Evolutionary conservation across 2,329 filamentous ascomycete genomes (phyloP).

Genomic region (Colletotrichum truncatum): DNA sequence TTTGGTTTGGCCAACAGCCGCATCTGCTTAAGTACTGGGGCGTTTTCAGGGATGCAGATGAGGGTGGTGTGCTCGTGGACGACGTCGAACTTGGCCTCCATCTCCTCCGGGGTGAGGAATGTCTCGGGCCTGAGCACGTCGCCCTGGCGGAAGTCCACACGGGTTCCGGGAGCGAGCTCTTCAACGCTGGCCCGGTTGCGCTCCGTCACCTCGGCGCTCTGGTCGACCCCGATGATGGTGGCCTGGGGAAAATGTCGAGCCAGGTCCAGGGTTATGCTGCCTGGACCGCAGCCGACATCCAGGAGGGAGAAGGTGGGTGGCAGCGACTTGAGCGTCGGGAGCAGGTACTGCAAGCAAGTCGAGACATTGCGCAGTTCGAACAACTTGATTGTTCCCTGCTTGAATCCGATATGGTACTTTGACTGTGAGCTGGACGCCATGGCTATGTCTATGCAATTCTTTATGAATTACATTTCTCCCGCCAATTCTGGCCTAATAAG

Average conservation of each 20-base stretch:
- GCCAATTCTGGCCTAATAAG: not conserved
- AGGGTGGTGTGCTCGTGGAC: slow-evolving; percentile 25
- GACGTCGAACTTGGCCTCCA: slow-evolving; percentile 13
- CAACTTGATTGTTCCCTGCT: slow-evolving; percentile 13
- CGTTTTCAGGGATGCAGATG: slow-evolving; percentile 21
- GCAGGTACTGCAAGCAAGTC: slow-evolving; percentile 34
- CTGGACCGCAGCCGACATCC: slow-evolving; percentile 53
- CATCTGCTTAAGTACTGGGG: slow-evolving; percentile 16
- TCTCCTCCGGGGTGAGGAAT: slow-evolving; percentile 6
- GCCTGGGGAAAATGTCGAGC: slow-evolving; percentile 47
- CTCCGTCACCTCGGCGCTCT: slow-evolving; percentile 18
- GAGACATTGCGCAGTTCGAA: slow-evolving; percentile 21
- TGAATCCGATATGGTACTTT: slow-evolving; percentile 21
- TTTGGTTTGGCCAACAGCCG: slow-evolving; percentile 9
- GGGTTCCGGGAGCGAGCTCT: not conserved
- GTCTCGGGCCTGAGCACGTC: slow-evolving; percentile 13
- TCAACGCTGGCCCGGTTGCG: not conserved
- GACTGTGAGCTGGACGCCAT: slow-evolving; percentile 9
- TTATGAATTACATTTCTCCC: too few species aligned
- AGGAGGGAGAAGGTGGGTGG: slow-evolving; percentile 45
- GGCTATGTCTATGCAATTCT: not conserved
- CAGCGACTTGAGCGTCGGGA: slow-evolving; percentile 41
- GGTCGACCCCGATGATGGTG: slow-evolving; percentile 44
- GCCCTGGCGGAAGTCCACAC: slow-evolving; percentile 12
- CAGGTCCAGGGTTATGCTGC: slow-evolving; percentile 51